Conservation (phyloP, 78 protist genomes). For the slime mould (Dictyostelium discoideum) region DNA sequence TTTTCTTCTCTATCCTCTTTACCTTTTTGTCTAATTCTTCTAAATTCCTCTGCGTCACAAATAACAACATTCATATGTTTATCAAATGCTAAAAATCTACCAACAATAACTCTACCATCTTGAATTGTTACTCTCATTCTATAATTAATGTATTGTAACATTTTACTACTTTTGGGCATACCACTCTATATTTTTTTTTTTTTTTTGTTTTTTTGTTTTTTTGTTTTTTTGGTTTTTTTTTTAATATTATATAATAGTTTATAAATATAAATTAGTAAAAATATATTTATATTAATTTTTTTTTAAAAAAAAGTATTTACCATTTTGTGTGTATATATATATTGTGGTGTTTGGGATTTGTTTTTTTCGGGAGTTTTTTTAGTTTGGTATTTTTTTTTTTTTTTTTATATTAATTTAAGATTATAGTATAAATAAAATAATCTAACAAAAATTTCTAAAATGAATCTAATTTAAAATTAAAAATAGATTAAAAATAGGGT, state of each 20-base stretch:
- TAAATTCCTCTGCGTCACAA: conserved; percentile 95
- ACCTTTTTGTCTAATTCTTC: conserved; percentile 82
- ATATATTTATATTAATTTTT: too few species aligned
- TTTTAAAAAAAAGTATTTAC: neutral
- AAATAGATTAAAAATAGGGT: neutral
- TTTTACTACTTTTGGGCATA: conserved; percentile 88
- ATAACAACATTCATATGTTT: conserved; percentile 98
- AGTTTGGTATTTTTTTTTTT: neutral
- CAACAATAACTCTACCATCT: conserved; percentile 94
- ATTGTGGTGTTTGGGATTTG: too few species aligned
- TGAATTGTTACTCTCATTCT: conserved; percentile 92
- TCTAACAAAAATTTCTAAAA: conserved; percentile 12
- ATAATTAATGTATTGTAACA: conserved; percentile 91
- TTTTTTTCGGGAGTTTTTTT: neutral
- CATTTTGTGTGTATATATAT: neutral
- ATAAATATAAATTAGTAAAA: too few species aligned
- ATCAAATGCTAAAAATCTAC: conserved; percentile 98
- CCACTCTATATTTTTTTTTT: conserved; percentile 20
- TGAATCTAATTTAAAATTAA: neutral
- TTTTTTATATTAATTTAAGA: neutral
- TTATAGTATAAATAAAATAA: conserved; percentile 13
- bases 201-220: too few species aligned
- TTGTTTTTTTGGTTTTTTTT: too few species aligned
- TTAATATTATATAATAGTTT: too few species aligned
- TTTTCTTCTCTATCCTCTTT: conserved; percentile 85